These are phyloP conservation scores for Cyclotella baltica DNA, from an alignment of 108 stramenopile genomes.

Conservation along the genomic window DNA sequence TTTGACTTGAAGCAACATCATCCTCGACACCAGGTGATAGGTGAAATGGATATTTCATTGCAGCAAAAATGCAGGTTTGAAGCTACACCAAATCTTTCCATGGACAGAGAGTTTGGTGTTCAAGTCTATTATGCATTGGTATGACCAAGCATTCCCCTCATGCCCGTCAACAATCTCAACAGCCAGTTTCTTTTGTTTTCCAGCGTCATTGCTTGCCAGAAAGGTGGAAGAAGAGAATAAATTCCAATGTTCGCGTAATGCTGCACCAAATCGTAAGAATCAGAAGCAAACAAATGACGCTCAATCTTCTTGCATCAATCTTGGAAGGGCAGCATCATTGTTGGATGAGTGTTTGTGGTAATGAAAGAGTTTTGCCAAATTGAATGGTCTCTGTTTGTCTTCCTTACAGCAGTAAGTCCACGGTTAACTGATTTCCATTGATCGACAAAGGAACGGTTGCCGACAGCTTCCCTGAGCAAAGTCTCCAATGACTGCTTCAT, in stretches of 20 bases:
- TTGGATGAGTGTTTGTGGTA: neutral
- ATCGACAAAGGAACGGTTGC: neutral
- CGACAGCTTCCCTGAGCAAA: neutral
- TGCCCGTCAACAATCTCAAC: conserved; percentile 1
- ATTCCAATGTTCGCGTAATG: conserved; percentile 1
- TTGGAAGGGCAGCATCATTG: neutral
- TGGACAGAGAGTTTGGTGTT: conserved; percentile 1
- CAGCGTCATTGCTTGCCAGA: conserved; percentile 36
- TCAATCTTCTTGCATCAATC: neutral
- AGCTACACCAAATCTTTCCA: conserved; percentile 9
- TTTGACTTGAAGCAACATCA: too few species aligned
- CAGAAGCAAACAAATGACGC: neutral
- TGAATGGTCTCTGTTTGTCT: neutral
- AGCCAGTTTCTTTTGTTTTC: neutral
- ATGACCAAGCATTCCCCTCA: neutral
- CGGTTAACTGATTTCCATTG: neutral
- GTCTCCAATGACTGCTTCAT: neutral
- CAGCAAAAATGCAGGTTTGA: conserved; percentile 11
- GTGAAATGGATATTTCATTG: conserved; percentile 20
- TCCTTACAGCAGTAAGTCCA: neutral
- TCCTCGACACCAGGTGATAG: neutral
- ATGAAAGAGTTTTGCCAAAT: too few species aligned
- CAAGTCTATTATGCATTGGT: conserved; percentile 7
- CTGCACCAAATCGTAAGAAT: too few species aligned
- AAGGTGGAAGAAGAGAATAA: conserved; percentile 23